These are phyloP conservation scores for Groenewaldozyma auringiensis DNA, from an alignment of 1,139 yeast species.

Conservation along the genomic window DNA sequence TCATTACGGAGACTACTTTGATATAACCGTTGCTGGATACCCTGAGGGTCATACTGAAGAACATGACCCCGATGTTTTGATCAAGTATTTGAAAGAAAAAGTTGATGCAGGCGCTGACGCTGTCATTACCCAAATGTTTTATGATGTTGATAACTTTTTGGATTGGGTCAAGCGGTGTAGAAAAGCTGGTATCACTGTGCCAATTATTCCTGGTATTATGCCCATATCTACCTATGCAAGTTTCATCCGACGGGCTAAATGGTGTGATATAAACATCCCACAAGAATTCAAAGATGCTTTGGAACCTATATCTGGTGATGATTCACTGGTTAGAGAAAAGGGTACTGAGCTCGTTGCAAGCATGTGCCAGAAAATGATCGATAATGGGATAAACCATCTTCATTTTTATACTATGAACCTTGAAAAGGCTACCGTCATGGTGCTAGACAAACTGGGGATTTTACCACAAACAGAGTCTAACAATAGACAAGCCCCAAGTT, in stretches of 20 bases:
- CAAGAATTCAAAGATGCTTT: slow-evolving; percentile 59
- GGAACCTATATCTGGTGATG: slow-evolving; percentile 86
- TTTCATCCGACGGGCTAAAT: slow-evolving; percentile 83
- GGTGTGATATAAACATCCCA: slow-evolving; percentile 86
- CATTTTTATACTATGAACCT: slow-evolving; percentile 96
- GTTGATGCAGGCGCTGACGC: slow-evolving; percentile 91
- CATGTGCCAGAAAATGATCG: slow-evolving; percentile 68
- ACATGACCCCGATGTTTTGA: slow-evolving; percentile 45
- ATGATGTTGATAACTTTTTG: slow-evolving; percentile 80
- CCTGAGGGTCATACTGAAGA: slow-evolving; percentile 99
- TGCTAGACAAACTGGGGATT: slow-evolving; percentile 64
- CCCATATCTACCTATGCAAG: slow-evolving; percentile 93
- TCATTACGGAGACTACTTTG: slow-evolving; percentile 67
- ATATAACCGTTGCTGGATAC: slow-evolving; percentile 89
- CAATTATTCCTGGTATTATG: slow-evolving; percentile 97
- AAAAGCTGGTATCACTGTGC: slow-evolving; percentile 68
- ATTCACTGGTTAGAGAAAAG: slow-evolving; percentile 72
- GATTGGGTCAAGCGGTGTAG: slow-evolving; percentile 72
- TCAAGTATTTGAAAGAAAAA: slow-evolving; percentile 71
- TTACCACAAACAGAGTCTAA: slow-evolving; percentile 24
- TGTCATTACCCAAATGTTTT: slow-evolving; percentile 87
- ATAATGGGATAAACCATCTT: slow-evolving; percentile 75
- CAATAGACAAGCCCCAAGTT: slow-evolving; percentile 21
- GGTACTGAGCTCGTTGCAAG: slow-evolving; percentile 80
- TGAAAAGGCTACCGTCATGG: slow-evolving; percentile 85